phyloP scores from a whole-genome alignment of 2,329 filamentous ascomycete genomes.

The Lecanosticta acicola region DNA sequence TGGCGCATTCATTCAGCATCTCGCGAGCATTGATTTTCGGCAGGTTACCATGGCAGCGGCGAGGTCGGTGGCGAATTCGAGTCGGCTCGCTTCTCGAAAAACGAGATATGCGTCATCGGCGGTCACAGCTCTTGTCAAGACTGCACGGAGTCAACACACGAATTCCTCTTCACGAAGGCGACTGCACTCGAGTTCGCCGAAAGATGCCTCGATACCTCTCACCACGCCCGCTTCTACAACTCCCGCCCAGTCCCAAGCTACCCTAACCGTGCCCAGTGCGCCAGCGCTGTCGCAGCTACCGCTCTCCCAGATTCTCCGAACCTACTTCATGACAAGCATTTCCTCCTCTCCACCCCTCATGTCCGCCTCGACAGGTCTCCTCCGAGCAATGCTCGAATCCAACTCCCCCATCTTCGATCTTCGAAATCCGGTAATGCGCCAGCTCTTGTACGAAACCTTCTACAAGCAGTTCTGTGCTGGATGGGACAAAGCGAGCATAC shows the following conservation, averaged over 20 bases:
- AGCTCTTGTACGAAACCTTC: conserved; percentile 72
- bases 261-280: background rate
- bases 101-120: too few species aligned
- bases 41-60: background rate
- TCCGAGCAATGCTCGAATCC: conserved; percentile 65
- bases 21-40: background rate
- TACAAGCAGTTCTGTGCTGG: conserved; percentile 91
- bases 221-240: background rate
- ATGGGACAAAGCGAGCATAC: conserved; percentile 64
- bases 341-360: conserved; percentile 67
- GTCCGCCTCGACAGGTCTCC: conserved; percentile 60
- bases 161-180: conserved; percentile 7
- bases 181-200: conserved; percentile 12
- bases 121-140: background rate
- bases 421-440: conserved; percentile 63
- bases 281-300: conserved; percentile 61
- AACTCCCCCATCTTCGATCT: conserved; percentile 62
- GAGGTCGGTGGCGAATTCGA: background rate
- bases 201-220: conserved; percentile 7
- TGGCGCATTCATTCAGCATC: background rate
- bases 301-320: conserved; percentile 60
- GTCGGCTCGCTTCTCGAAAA: background rate
- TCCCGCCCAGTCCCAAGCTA: background rate
- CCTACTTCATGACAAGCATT: conserved; percentile 61
- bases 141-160: conserved; percentile 6